Evolutionary conservation across 1,139 yeast genomes (phyloP).

Genomic region (Debaryomycetaceae sp.): DNA sequence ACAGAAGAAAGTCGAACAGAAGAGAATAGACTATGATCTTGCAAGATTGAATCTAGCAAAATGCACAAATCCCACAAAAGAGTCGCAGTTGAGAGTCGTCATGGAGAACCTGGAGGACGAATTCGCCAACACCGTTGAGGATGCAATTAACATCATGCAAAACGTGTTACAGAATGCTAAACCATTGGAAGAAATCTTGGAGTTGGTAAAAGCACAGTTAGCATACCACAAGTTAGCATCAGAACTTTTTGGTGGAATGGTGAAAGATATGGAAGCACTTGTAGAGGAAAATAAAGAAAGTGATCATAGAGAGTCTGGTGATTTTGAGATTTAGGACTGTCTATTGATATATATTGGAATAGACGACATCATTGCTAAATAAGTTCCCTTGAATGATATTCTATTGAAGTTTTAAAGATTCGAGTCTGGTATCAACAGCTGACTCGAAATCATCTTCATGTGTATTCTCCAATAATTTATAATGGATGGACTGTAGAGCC

Average conservation of each 20-base stretch:
- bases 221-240: conserved; percentile 78
- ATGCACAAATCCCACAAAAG: conserved; percentile 69
- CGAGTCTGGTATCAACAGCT: conserved; percentile 37
- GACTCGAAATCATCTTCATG: conserved; percentile 27
- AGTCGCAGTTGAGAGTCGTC: conserved; percentile 69
- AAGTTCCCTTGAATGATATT: not conserved
- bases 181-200: conserved; percentile 67
- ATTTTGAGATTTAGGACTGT: conserved; percentile 36
- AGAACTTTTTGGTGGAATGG: conserved; percentile 63
- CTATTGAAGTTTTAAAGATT: conserved; percentile 26
- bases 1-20: conserved; percentile 74
- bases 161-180: conserved; percentile 73
- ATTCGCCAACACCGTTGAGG: conserved; percentile 88
- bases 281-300: conserved; percentile 42
- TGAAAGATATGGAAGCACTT: conserved; percentile 61
- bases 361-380: not conserved
- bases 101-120: conserved; percentile 89
- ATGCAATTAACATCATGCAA: conserved; percentile 81
- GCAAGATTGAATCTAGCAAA: conserved; percentile 65
- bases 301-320: conserved; percentile 37
- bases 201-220: conserved; percentile 74
- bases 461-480: conserved; percentile 55
- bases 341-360: conserved; percentile 1
- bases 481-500: conserved; percentile 84
- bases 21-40: conserved; percentile 76